A percentile compares a stretch with the other conserved stretches of the same genome.
phyloP scores from a whole-genome alignment of 495 filamentous ascomycete species.

The Astrothelium macrocarpum region DNA sequence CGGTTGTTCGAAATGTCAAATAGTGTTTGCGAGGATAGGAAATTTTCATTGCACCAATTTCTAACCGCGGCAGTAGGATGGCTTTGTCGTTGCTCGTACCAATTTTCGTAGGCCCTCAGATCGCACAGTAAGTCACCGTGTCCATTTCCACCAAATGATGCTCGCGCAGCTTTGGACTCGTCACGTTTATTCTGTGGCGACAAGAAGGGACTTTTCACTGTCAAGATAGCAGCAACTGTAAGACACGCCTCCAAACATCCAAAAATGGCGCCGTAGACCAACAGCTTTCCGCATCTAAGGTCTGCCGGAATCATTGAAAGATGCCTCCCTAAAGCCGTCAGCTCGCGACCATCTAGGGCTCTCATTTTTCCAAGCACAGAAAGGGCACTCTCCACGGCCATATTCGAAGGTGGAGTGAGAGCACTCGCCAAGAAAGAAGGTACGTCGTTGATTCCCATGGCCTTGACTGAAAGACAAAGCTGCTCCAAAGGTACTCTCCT shows the following conservation, averaged over 20 bases:
- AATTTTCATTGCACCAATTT: slow-evolving; percentile 77
- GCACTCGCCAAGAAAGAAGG: slow-evolving; percentile 72
- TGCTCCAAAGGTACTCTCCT: slow-evolving; percentile 88
- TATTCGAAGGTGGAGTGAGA: slow-evolving; percentile 73
- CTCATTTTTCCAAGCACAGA: slow-evolving; percentile 72
- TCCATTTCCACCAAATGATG: slow-evolving; percentile 58
- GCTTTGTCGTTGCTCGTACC: slow-evolving; percentile 52
- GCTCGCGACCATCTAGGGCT: slow-evolving; percentile 69
- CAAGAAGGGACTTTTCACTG: slow-evolving; percentile 73
- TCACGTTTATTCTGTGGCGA: slow-evolving; percentile 72
- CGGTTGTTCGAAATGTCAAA: slow-evolving; percentile 80
- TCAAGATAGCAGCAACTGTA: slow-evolving; percentile 84
- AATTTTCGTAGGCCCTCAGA: slow-evolving; percentile 71
- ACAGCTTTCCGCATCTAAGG: slow-evolving; percentile 82
- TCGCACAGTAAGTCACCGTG: slow-evolving; percentile 87
- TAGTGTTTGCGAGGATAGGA: slow-evolving; percentile 72
- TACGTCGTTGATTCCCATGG: slow-evolving; percentile 83
- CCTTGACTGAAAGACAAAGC: slow-evolving; percentile 83
- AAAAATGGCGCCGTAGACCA: slow-evolving; percentile 93
- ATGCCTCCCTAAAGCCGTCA: slow-evolving; percentile 86
- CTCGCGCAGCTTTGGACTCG: slow-evolving; percentile 65
- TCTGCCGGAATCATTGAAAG: slow-evolving; percentile 92
- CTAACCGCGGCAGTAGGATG: slow-evolving; percentile 54
- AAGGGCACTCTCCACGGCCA: slow-evolving; percentile 78
- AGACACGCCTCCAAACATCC: slow-evolving; percentile 79